These are phyloP conservation scores for Aspergillus sp. DNA, from an alignment of 2,329 filamentous ascomycete genomes.

Conservation along the genomic window DNA sequence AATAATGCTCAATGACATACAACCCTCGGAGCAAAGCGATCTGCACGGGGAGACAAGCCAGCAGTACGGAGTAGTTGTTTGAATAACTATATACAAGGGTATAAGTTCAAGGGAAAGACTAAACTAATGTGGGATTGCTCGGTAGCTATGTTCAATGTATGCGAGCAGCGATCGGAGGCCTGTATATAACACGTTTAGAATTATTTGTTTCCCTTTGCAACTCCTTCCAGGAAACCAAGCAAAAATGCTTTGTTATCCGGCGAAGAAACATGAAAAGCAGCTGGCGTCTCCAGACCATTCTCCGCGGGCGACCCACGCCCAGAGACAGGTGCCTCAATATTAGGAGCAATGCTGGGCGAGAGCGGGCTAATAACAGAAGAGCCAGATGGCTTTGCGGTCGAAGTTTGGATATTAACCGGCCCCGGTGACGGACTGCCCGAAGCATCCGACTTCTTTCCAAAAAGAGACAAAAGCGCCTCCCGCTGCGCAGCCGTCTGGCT, in stretches of 20 bases:
- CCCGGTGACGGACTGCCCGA: slow-evolving; percentile 15
- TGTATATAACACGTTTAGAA: too few species aligned
- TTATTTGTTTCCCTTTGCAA: slow-evolving; percentile 39
- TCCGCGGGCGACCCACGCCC: slow-evolving; percentile 15
- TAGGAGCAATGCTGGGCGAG: slow-evolving; percentile 19
- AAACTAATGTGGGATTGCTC: background rate
- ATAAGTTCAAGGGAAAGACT: too few species aligned
- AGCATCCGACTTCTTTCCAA: slow-evolving; percentile 44
- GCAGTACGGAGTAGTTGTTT: background rate
- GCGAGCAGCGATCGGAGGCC: background rate
- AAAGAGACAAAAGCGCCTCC: slow-evolving; percentile 54
- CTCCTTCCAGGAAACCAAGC: slow-evolving; percentile 63
- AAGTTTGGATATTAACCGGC: slow-evolving; percentile 15
- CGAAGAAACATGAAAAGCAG: slow-evolving; percentile 42
- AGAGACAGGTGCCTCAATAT: slow-evolving; percentile 12
- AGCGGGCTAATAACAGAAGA: slow-evolving; percentile 25
- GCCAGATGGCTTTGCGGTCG: slow-evolving; percentile 13
- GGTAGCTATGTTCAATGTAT: background rate
- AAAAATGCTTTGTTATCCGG: slow-evolving; percentile 70
- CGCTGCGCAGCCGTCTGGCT: slow-evolving; percentile 41
- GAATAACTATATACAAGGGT: background rate
- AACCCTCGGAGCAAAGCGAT: background rate
- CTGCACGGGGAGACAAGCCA: too few species aligned
- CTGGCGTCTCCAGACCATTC: slow-evolving; percentile 45
- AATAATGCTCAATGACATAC: slow-evolving; percentile 13